A percentile compares a stretch with the other conserved stretches of the same genome.
Conservation (phyloP, 345 rosid species). For the Kandelia obovata region DNA sequence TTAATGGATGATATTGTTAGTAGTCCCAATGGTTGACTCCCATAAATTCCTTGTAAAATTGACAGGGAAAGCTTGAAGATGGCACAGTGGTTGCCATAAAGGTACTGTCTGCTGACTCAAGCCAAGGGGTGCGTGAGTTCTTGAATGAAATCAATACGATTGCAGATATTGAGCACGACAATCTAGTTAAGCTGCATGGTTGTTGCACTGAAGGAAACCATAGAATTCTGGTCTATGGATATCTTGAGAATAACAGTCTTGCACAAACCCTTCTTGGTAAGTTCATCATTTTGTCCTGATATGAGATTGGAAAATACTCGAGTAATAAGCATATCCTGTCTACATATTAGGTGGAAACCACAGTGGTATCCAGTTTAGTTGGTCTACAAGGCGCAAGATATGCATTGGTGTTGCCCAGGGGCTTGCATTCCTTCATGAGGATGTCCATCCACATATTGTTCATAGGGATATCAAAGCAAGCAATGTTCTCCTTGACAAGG, state of each 20-base stretch:
- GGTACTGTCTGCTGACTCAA: constrained; percentile 57
- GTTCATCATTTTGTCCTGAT: neutral
- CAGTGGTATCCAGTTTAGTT: constrained; percentile 47
- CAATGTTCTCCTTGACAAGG: constrained; percentile 57
- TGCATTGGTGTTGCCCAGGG: constrained; percentile 68
- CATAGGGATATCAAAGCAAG: constrained; percentile 83
- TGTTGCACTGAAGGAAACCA: constrained; percentile 61
- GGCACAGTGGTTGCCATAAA: constrained; percentile 55
- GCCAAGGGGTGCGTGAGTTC: constrained; percentile 63
- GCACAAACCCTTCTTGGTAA: constrained; percentile 65
- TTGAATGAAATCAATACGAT: constrained; percentile 61
- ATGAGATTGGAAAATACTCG: constrained; percentile 7
- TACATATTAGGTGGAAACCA: constrained; percentile 35
- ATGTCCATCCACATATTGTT: constrained; percentile 52
- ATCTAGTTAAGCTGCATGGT: constrained; percentile 59
- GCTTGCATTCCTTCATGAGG: constrained; percentile 69
- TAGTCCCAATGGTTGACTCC: neutral
- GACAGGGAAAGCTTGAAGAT: constrained; percentile 55
- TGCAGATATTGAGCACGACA: constrained; percentile 49
- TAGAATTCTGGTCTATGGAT: constrained; percentile 65
- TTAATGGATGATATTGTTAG: constrained; percentile 1
- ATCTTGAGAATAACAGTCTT: constrained; percentile 69
- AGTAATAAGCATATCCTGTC: constrained; percentile 3
- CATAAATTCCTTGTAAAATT: constrained; percentile 6
- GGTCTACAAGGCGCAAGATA: constrained; percentile 47